Evolutionary conservation across 2,329 filamentous ascomycete genomes (phyloP).

Genomic region (Ophiostoma sp.): DNA sequence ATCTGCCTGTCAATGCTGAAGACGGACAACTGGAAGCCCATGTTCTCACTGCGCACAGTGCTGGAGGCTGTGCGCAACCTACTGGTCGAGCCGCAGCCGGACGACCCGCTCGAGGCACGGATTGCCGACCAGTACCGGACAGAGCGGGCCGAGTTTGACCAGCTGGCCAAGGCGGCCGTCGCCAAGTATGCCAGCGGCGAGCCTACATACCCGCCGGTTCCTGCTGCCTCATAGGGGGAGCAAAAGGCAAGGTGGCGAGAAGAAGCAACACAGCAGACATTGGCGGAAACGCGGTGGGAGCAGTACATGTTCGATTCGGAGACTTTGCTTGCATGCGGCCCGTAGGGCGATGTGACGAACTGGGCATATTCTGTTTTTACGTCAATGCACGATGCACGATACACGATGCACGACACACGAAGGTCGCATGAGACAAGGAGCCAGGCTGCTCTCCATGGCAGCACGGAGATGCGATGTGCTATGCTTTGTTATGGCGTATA

Average conservation of each 20-base stretch:
- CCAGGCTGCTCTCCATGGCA: neutral
- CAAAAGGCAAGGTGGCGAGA: neutral
- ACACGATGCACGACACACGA: too few relatives aligned
- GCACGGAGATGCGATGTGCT: neutral
- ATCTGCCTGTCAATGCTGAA: constrained; percentile 84
- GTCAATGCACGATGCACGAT: too few relatives aligned
- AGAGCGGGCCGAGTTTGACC: constrained; percentile 63
- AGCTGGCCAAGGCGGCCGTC: constrained; percentile 69
- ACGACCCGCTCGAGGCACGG: constrained; percentile 79
- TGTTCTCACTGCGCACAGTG: constrained; percentile 67
- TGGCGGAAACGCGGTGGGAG: too few relatives aligned
- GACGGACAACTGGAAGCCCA: constrained; percentile 86
- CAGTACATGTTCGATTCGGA: too few relatives aligned
- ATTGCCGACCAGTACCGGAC: constrained; percentile 80
- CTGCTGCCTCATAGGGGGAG: neutral
- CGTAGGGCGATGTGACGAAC: too few relatives aligned
- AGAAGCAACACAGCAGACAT: neutral
- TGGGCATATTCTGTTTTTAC: too few relatives aligned
- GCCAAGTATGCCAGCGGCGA: constrained; percentile 59
- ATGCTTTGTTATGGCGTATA: neutral
- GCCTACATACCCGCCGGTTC: constrained; percentile 18
- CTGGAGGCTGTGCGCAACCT: constrained; percentile 70
- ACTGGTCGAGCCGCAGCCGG: constrained; percentile 74
- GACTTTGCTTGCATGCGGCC: too few relatives aligned
- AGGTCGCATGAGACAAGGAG: neutral